Conservation (phyloP, 2,329 filamentous ascomycete species). For the Ophiostoma populinum region DNA sequence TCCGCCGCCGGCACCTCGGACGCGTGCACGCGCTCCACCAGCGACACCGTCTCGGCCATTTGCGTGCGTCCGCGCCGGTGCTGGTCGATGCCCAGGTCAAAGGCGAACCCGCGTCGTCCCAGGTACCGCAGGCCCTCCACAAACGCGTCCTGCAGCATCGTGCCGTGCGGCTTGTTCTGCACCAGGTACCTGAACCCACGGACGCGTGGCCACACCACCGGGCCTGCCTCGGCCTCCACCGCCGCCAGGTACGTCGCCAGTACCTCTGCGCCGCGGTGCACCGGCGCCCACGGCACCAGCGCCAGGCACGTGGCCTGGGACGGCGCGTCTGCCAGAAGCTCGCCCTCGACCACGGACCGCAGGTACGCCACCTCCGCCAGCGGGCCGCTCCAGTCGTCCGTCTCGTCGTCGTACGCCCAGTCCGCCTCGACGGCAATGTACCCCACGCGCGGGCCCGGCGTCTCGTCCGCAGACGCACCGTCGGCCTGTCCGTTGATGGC, state of each 20-base stretch:
- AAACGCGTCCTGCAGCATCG: constrained; percentile 45
- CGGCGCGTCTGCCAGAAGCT: constrained; percentile 25
- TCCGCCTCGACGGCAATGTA: constrained; percentile 78
- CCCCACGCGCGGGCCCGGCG: constrained; percentile 33
- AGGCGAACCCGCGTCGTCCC: constrained; percentile 45
- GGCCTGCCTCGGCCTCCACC: constrained; percentile 44
- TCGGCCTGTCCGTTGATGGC: constrained; percentile 7
- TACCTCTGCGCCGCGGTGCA: constrained; percentile 43
- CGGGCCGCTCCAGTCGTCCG: constrained; percentile 45
- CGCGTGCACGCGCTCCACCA: constrained; percentile 49
- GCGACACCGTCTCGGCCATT: constrained; percentile 51
- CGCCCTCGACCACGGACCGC: constrained; percentile 45
- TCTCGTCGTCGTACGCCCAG: constrained; percentile 44
- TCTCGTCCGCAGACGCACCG: constrained; percentile 15
- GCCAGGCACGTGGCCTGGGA: constrained; percentile 41
- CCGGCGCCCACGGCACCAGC: constrained; percentile 72
- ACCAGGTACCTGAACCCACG: constrained; percentile 71
- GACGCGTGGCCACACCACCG: constrained; percentile 47
- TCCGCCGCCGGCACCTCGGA: constrained; percentile 36
- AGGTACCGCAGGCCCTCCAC: constrained; percentile 49
- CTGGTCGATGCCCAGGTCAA: constrained; percentile 75
- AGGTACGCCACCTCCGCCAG: constrained; percentile 58
- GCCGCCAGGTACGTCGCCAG: constrained; percentile 48
- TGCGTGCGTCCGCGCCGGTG: constrained; percentile 59
- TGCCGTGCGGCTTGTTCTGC: constrained; percentile 55